Conservation (phyloP, 2,329 filamentous ascomycete genomes). For the Geosmithia flava region DNA sequence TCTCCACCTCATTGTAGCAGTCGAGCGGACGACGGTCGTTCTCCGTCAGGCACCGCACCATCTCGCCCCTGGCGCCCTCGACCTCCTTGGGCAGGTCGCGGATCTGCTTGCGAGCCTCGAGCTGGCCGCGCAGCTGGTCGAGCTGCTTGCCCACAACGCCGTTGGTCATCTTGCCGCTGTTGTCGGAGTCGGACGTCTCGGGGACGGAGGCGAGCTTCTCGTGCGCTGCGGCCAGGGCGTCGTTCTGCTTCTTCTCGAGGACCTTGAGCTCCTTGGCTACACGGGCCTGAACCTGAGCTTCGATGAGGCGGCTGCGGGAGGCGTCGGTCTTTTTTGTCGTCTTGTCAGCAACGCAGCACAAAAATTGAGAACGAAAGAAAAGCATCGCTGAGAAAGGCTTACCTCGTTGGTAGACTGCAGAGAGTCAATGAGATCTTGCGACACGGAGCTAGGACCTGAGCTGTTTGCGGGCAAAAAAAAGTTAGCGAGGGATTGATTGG, state of each 20-base stretch:
- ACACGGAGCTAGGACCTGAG: conserved; percentile 45
- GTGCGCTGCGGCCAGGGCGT: conserved; percentile 56
- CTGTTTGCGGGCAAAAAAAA: conserved; percentile 12
- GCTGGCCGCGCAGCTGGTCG: conserved; percentile 42
- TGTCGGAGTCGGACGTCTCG: conserved; percentile 34
- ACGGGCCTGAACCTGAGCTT: conserved; percentile 80
- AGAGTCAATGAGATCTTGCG: conserved; percentile 68
- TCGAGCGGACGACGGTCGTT: conserved; percentile 83
- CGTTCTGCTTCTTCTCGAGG: conserved; percentile 58
- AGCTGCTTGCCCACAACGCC: conserved; percentile 47
- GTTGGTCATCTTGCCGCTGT: conserved; percentile 15
- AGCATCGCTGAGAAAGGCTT: conserved; percentile 13
- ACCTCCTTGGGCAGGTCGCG: conserved; percentile 27
- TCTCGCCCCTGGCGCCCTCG: conserved; percentile 60
- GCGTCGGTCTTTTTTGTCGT: conserved; percentile 85
- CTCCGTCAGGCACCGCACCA: conserved; percentile 69
- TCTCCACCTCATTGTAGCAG: conserved; percentile 88
- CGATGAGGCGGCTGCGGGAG: conserved; percentile 69
- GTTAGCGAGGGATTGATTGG: neutral
- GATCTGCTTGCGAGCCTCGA: conserved; percentile 17
- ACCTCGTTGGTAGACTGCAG: conserved; percentile 82
- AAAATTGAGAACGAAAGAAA: neutral
- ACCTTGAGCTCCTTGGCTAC: conserved; percentile 76
- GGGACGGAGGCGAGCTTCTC: conserved; percentile 52
- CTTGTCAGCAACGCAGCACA: no score